These are phyloP conservation scores for Rhizopus stolonifer DNA, from an alignment of 371 early-diverging fungal species.

Conservation along the genomic window DNA sequence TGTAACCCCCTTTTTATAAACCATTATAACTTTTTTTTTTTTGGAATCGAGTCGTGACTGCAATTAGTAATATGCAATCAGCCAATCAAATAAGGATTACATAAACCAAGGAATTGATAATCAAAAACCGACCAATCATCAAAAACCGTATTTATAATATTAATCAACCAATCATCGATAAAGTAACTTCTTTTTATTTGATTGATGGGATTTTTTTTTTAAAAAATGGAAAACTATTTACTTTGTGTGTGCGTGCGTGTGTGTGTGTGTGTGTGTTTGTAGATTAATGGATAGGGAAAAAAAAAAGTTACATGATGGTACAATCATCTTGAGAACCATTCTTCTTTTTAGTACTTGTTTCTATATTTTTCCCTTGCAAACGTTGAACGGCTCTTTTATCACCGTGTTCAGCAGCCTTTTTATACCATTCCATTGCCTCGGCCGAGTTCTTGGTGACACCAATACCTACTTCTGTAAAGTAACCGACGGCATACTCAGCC, in stretches of 20 bases:
- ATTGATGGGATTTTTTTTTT: too few relatives aligned
- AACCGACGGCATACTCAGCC: constrained; percentile 88
- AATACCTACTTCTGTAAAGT: constrained; percentile 83
- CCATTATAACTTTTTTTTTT: background rate
- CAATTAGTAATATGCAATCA: background rate
- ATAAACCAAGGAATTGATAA: background rate
- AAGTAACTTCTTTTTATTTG: too few relatives aligned
- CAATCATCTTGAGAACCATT: constrained; percentile 48
- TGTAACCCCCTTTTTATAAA: constrained; percentile 14
- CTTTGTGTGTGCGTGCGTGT: too few relatives aligned
- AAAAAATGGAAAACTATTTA: too few relatives aligned
- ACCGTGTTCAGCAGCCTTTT: constrained; percentile 78
- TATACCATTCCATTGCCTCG: constrained; percentile 81
- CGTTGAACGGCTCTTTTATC: constrained; percentile 77
- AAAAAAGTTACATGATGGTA: constrained; percentile 50
- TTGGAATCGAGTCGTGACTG: constrained; percentile 10
- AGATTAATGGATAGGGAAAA: too few relatives aligned
- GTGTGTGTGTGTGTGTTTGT: too few relatives aligned
- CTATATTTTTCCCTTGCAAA: constrained; percentile 45
- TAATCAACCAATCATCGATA: too few relatives aligned
- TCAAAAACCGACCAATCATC: background rate
- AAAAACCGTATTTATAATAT: too few relatives aligned
- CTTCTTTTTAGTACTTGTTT: constrained; percentile 38
- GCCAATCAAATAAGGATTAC: background rate
- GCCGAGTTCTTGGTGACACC: constrained; percentile 67